Conservation (phyloP, 768 basidiomycete genomes). For the Suillus ampliporus region DNA sequence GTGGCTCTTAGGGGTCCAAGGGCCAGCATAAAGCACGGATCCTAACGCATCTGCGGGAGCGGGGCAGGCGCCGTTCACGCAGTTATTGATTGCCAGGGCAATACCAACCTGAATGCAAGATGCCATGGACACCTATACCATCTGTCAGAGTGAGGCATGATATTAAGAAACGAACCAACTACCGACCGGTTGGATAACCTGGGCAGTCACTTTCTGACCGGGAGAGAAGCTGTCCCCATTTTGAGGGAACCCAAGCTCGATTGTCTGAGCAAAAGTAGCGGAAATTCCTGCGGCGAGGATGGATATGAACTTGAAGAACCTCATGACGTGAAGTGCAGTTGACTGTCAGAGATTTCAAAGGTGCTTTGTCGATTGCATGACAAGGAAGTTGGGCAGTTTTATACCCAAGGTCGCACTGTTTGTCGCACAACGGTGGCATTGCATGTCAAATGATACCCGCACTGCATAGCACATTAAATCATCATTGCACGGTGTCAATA, state of each 20-base stretch:
- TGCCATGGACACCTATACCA: constrained; percentile 23
- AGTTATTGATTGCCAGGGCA: constrained; percentile 30
- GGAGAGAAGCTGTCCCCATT: constrained; percentile 21
- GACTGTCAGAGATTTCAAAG: not conserved
- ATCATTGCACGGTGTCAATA: constrained; percentile 1
- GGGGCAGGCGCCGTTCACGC: constrained; percentile 29
- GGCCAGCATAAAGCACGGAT: constrained; percentile 33
- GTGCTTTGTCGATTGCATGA: not conserved
- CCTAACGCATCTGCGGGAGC: constrained; percentile 27
- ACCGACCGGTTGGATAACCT: constrained; percentile 30
- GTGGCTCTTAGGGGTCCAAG: constrained; percentile 31
- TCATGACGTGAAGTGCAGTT: constrained; percentile 22
- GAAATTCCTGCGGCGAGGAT: constrained; percentile 15
- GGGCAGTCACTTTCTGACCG: constrained; percentile 26
- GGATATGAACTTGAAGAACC: constrained; percentile 12
- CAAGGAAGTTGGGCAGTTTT: not conserved
- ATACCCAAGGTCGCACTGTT: not conserved
- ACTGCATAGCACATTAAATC: not conserved
- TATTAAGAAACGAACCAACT: not conserved
- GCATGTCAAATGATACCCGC: not conserved
- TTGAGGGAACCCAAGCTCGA: constrained; percentile 28
- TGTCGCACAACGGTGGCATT: not conserved
- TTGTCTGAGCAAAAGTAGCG: constrained; percentile 32
- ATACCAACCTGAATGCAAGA: constrained; percentile 36
- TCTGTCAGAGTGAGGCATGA: not conserved